Evolutionary conservation across 139 green algal species (phyloP), one percentile per base, ranked within the genome.

Genomic region (Diplosphaera chodatii): DNA sequence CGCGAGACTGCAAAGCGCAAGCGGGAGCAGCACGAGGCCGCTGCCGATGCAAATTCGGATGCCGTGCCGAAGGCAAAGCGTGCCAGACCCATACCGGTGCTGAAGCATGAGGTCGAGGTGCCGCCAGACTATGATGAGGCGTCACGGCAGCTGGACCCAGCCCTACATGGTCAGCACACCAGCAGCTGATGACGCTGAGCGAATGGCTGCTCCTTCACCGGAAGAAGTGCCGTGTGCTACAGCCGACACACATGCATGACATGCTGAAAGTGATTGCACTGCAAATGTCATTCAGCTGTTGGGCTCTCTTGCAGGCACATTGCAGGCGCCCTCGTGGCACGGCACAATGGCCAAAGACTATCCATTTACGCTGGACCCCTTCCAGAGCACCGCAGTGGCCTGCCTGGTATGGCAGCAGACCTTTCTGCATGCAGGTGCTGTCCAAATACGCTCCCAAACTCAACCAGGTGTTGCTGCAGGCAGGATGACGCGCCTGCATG

Each of bases 311-410:
- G 40, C 78, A 93, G 90, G 91, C 40, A 93, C 86, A 0, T 71
- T 96, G 32, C 55, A 96, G 31, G 55, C 84, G 0, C 91, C 91
- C 3, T 32, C 66, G 0, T 94, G 77, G 79, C 71, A 64, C 10
- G 90, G 86, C 0, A 21, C 37, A 3, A 81, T 79, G 63, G 91
- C 89, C 6, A 96, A 95, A 78, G 23, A 85, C 33, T 97, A 96
- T 76, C 87, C 88, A 2, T 98, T 98, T 73, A 65, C 64, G n/a
- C 78, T 98, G 67, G 93, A 98, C 74, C 83, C 90, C 0, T 98
- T 98, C 71, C 93, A 98, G 67, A 71, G 83, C 20, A 89, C 78
- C 0, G 81, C 89, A 33, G 77, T 97, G 0, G 87, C 91, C 5
- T 97, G 92, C 81, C 74, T 97, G 72, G 87, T 92, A n/a, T n/a